These are phyloP conservation scores for Penicillium dipodomyicola DNA, from an alignment of 495 filamentous ascomycete genomes.

Conservation along the genomic window DNA sequence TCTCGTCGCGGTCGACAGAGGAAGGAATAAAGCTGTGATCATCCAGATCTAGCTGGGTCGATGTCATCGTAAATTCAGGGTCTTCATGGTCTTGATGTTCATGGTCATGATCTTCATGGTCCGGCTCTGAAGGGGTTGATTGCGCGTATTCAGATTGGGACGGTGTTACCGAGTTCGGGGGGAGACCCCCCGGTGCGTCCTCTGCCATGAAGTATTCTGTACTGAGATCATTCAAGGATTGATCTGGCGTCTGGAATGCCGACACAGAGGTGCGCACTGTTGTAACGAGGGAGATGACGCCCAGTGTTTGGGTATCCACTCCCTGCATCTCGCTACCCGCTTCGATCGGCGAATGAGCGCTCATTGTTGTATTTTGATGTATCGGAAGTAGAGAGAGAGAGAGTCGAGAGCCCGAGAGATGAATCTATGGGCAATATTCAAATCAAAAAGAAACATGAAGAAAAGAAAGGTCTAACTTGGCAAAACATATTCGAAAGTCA, in stretches of 20 bases:
- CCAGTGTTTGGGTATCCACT: constrained; percentile 39
- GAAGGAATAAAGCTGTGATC: constrained; percentile 35
- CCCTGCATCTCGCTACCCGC: constrained; percentile 22
- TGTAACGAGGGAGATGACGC: constrained; percentile 36
- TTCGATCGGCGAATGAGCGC: constrained; percentile 20
- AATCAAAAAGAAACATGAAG: background rate
- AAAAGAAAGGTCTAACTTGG: background rate
- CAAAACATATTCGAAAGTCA: background rate
- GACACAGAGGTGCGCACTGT: constrained; percentile 23
- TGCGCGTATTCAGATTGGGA: constrained; percentile 20
- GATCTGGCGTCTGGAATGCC: constrained; percentile 36
- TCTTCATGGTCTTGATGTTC: constrained; percentile 17
- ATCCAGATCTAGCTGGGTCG: constrained; percentile 14
- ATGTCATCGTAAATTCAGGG: constrained; percentile 16
- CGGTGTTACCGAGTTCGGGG: constrained; percentile 23
- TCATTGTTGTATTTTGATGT: background rate
- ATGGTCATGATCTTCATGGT: constrained; percentile 13
- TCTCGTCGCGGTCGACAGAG: constrained; percentile 42
- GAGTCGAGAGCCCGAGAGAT: background rate
- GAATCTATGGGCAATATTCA: background rate
- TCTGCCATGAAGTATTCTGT: constrained; percentile 39
- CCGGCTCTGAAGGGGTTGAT: constrained; percentile 12
- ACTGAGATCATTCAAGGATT: constrained; percentile 38
- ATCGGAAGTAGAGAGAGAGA: background rate
- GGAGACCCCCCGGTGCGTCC: constrained; percentile 31